phyloP scores from a whole-genome alignment of 176 grass and related monocot genomes.

The Raddia distichophylla region DNA sequence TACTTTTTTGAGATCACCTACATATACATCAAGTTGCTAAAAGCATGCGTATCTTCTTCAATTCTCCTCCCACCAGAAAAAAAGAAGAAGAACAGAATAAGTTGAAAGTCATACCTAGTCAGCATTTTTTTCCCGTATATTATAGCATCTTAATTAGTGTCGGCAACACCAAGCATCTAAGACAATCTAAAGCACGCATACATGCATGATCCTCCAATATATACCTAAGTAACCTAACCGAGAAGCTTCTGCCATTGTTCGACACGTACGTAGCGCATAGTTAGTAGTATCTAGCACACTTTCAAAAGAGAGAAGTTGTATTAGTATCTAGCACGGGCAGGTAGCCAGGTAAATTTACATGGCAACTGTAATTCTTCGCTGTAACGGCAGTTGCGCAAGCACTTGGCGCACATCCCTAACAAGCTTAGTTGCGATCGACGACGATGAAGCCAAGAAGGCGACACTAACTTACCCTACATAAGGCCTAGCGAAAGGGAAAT shows the following conservation, averaged over 20 bases:
- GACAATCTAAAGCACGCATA: neutral
- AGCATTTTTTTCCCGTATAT: constrained; percentile 31
- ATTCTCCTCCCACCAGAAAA: neutral
- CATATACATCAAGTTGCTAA: neutral
- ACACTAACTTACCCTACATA: constrained; percentile 36
- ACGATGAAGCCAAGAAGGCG: constrained; percentile 25
- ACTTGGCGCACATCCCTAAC: neutral
- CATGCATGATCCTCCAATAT: neutral
- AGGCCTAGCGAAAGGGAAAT: constrained; percentile 36
- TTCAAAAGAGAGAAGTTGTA: too few species aligned
- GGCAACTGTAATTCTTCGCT: neutral
- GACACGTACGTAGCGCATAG: neutral
- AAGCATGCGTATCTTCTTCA: constrained; percentile 13
- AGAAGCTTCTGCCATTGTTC: neutral
- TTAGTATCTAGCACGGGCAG: neutral
- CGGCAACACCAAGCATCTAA: constrained; percentile 13
- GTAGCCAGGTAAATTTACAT: neutral
- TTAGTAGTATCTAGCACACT: constrained; percentile 1
- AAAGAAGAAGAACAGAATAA: neutral
- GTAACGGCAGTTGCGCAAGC: constrained; percentile 25
- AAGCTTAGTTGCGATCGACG: constrained; percentile 9
- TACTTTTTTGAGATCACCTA: constrained; percentile 27
- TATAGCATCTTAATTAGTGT: constrained; percentile 17
- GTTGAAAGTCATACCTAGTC: neutral
- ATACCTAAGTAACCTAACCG: neutral